Base-by-base conservation (phyloP, 352 stramenopile species). In the Paralagenidium karlingii region DNA sequence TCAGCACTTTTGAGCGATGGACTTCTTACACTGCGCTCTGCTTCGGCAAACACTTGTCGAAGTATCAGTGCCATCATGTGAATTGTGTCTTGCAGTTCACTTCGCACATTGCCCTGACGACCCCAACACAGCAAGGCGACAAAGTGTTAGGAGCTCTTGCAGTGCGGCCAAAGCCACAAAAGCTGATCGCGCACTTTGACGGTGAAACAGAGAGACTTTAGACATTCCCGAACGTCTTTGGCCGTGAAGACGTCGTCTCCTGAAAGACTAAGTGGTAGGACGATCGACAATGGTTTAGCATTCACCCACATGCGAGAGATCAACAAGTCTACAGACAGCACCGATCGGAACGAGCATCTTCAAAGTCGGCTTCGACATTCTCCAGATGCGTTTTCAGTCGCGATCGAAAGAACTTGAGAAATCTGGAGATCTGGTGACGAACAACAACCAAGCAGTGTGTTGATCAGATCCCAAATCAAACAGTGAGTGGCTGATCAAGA, bases 11-110 rank as follows among this genome's bases (percentile, higher is more conserved):
- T 36, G 30, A 36, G 30, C 30, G 7, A 20, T 36, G 7, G 3
- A n/a, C 31, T 11, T 54, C 53, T 39, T 58, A 82, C 70, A 34
- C 58, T 68, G 31, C 71, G 60, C 40, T 88, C 70, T 5, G 70
- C 74, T 46, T 83, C 68, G 24, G 56, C 40, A 49, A 89, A 86
- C 47, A 86, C 64, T 61, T 86, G 71, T 30, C 68, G 69, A 43
- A 89, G 55, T n/a, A 89, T 45, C 36, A 89, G 43, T 49, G 71
- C 75, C 63, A 83, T 89, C 75, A 86, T 89, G 49, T 83, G 86
- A 58, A 89, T 82, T 30, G 68, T 82, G 53, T 89, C 75, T 39
- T 86, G 68, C 27, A 85, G 53, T 38, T 89, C 75, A 24, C 71
- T 82, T 24, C 71, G 67, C 18, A 82, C 67, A 28, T 76, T 89